Base-by-base conservation (phyloP, 345 rosid species). In the Eucalyptus brandiana region DNA sequence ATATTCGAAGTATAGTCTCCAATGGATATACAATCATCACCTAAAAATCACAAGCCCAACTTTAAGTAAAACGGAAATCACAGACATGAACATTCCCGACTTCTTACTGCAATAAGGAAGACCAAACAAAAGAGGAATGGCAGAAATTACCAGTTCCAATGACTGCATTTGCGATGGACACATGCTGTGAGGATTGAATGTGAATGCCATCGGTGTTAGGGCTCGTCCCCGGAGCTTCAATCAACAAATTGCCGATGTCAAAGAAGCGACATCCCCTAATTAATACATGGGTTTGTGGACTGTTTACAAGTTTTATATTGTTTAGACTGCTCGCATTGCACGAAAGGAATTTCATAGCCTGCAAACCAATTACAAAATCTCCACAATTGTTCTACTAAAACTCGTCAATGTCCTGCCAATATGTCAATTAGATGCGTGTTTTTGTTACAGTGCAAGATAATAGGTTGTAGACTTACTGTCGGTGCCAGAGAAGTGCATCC, bases 121-220 rank as follows among this genome's bases (percentile, higher is more conserved):
- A 37, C 34, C 53, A 42, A 48, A 5, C 56, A n/a, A 44, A 53
- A n/a, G 30, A 49, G 7, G 51, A 45, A 58, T 12, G 0, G 28
- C 40, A 89, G 34, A 83, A 17, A 53, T 30, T 86, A 94, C 94
- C 94, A 4, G 91, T 80, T 60, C 87, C 90, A 44, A 94, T 91
- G 9, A n/a, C 37, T 8, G 90, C 62, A 49, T 90, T 87, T n/a
- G 65, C 37, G 34, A 93, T 88, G 53, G 89, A 12, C 4, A 92
- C 80, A 81, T 86, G 54, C 26, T 76, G 81, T 5, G 93, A 87
- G 47, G 92, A 85, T 45, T 87, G 89, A 37, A 92, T 87, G 80
- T 93, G 94, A 65, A 94, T 91, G 32, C 93, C 94, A 83, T 94
- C 93, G 0, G 93, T 94, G 90, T 94, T 92, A 3, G 95, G 94